Base-by-base conservation (phyloP, 495 filamentous ascomycete genomes). In the Aspergillus egyptiacus region DNA sequence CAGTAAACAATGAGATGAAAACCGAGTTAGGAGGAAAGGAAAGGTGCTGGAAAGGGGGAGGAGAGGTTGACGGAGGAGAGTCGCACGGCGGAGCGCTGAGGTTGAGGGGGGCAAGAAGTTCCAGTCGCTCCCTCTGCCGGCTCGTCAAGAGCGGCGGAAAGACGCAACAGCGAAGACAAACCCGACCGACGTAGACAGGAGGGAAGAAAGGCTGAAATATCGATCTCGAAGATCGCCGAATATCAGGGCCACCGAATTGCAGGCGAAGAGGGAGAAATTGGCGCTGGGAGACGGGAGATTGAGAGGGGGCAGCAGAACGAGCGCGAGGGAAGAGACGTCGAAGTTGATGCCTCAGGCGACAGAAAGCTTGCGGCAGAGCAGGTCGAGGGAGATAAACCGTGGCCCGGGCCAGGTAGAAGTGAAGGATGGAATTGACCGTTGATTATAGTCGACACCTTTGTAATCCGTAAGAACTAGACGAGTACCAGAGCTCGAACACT, bases 111-210 rank as follows among this genome's bases (percentile, higher is more conserved):
- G 59, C 40, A 47, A 51, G 56, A 44, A 56, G 43, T 48, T 56
- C 52, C 43, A 60, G 37, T 28, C 28, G 22, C 36, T 40, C 48
- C 40, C 43, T 55, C 59, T 57, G 50, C 53, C 56, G 59, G 41
- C 50, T 50, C 51, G 54, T 54, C 44, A 52, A 57, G 60, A 60
- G 64, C 63, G 60, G 66, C 64, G 65, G 66, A 54, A 65, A 54
- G 63, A 57, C 57, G 61, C 58, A 62, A 59, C 62, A 62, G 64
- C 62, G 62, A 64, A 58, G 57, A 32, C 41, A 17, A 57, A 55
- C 58, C n/a, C 62, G 65, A 60, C 62, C 64, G 53, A 57, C 56
- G 60, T 57, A 61, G 62, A 55, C 54, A 57, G 36, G 42, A 55
- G 53, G 28, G 46, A 46, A 50, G 36, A 46, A 17, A 34, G n/a